These are phyloP conservation scores for Mariannaea sp. DNA, from an alignment of 2,329 filamentous ascomycete genomes.

Conservation along the genomic window DNA sequence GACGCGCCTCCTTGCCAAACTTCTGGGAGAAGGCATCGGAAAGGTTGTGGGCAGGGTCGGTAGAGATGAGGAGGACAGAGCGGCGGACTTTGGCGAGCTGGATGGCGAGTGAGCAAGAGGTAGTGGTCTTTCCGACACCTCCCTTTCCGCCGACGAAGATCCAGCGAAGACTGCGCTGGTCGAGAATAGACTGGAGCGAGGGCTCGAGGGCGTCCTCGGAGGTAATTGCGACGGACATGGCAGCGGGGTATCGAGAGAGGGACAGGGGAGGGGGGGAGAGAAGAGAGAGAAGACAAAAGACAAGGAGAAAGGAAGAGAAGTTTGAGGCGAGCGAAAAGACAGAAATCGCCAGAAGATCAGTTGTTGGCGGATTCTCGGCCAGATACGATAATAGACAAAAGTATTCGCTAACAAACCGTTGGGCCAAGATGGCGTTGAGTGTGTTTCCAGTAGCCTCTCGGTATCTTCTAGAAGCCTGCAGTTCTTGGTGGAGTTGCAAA, in stretches of 20 bases:
- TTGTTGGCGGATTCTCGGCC: background rate
- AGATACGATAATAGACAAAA: background rate
- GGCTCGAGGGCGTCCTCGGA: slow-evolving; percentile 82
- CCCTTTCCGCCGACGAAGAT: slow-evolving; percentile 99
- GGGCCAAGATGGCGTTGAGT: slow-evolving; percentile 1
- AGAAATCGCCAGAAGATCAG: too few relatives aligned
- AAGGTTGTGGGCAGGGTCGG: slow-evolving; percentile 96
- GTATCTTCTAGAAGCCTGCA: slow-evolving; percentile 36
- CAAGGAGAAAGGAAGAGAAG: background rate
- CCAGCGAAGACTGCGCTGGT: slow-evolving; percentile 95
- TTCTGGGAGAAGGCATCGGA: slow-evolving; percentile 98
- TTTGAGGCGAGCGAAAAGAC: too few relatives aligned
- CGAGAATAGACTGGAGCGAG: slow-evolving; percentile 89
- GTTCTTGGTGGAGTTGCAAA: slow-evolving; percentile 30
- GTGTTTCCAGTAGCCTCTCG: slow-evolving; percentile 13
- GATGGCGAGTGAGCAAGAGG: slow-evolving; percentile 96
- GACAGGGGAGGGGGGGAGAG: background rate
- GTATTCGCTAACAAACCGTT: background rate
- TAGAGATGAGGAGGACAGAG: slow-evolving; percentile 96
- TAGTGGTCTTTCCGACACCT: slow-evolving; percentile 99
- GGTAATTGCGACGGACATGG: slow-evolving; percentile 49
- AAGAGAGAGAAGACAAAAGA: background rate
- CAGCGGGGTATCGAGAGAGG: slow-evolving; percentile 11
- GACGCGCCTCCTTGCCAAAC: slow-evolving; percentile 96
- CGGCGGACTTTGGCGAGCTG: slow-evolving; percentile 94